Evolutionary conservation across 345 rosid species (phyloP).

Genomic region (Clarkia xantiana): DNA sequence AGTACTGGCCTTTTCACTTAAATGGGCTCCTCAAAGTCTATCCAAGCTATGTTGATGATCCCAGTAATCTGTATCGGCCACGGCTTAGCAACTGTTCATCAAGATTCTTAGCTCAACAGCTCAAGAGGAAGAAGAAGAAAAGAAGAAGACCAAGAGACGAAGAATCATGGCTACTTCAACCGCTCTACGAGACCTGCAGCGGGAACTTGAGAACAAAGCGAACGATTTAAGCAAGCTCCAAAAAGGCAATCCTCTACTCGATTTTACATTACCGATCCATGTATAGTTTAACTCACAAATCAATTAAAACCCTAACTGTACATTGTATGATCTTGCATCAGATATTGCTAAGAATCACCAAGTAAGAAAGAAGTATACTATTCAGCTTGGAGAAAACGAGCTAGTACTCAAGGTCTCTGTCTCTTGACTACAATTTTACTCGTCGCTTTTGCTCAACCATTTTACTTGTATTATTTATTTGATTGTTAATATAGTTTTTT

Average conservation of each 20-base stretch:
- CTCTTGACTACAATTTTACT: too few species aligned
- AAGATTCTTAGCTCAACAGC: neutral
- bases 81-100: too few species aligned
- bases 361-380: conserved; percentile 83
- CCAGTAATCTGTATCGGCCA: too few species aligned
- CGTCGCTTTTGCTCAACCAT: too few species aligned
- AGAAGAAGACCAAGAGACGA: conserved; percentile 1
- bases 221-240: conserved; percentile 71
- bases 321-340: conserved; percentile 9
- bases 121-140: neutral
- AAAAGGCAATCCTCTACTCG: conserved; percentile 32
- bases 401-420: conserved; percentile 66
- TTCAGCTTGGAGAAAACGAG: conserved; percentile 94
- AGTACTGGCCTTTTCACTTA: too few species aligned
- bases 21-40: too few species aligned
- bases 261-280: neutral
- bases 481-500: neutral
- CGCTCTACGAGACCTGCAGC: conserved; percentile 60
- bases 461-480: too few species aligned
- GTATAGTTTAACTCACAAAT: neutral
- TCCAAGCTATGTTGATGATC: too few species aligned
- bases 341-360: conserved; percentile 85
- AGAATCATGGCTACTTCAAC: conserved; percentile 51
- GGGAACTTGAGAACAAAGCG: conserved; percentile 70
- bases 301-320: neutral